Base-by-base conservation (phyloP, 306 rosid genomes). In the Astragalus glycyphyllos region DNA sequence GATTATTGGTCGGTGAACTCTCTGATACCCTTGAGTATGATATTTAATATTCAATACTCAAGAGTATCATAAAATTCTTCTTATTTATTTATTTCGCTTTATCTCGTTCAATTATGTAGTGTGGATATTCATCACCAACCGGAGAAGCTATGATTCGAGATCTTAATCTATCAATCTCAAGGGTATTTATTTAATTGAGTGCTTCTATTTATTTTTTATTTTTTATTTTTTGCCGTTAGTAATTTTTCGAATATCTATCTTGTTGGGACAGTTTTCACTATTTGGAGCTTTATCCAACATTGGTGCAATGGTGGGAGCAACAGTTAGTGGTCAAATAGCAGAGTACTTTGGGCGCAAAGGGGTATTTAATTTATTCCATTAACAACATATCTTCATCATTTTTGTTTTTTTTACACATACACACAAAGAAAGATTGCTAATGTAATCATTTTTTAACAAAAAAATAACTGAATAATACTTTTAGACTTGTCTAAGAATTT, bases 301-400 rank as follows among this genome's bases (percentile, higher is more conserved):
- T 70, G 96, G 96, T 51, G 97, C 92, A 9, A 91, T 91, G 97
- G 87, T 91, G 6, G 97, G 23, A 20, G 23, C 23, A 20, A 20
- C 23, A 20, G 80, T 88, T 8, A 88, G 96, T 73, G 97, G 97
- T 61, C 96, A 91, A 76, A 78, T 91, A 63, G 85, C 96, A 12
- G 96, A 87, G 61, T 86, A 84, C 68, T 80, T 86, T 61, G 97
- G 97, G 53, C 86, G 96, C 42, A 91, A 88, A 60, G 97, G 90
- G 90, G 97, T 91, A 87, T 35, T 26, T 26, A 26, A 26, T 26
- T 26, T 45, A 58, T 49, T 4, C 38, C 34, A 26, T 74, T 9
- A 14, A 58, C 35, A 32, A 20, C 23, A 12, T 29, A 5, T 34
- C 56, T 23, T 32, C 50, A 4, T 53, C 48, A 9, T 20, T 20